Base-by-base conservation (phyloP, 1,284 basidiomycete species). In the Hemileia vastatrix region DNA sequence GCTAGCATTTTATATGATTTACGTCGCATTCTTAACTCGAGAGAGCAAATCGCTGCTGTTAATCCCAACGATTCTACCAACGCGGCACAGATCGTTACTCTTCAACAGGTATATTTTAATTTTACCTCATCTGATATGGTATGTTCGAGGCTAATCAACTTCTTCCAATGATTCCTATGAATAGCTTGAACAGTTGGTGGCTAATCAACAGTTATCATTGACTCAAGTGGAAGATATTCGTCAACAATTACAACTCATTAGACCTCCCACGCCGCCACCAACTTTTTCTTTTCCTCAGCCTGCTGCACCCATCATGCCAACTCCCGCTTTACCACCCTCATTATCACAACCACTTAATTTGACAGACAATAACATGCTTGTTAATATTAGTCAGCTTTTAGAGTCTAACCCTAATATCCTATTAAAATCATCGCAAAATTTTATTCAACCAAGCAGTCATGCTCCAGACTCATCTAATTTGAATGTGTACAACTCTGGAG, bases 161-260 rank as follows among this genome's bases (percentile, higher is more conserved):
- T 52, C 31, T 11, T 24, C 23, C 50, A 9, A 15, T 18, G 33
- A 13, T 18, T 4, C 19, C 24, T 31, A 27, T 21, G 24, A 51
- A 6, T n/a, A 63, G 60, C 60, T 63, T 8, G 60, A 63, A 15
- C 60, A 56, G 32, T 43, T 63, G 45, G 54, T 63, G 24, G 60
- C 44, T 11, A 63, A 47, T 50, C 60, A 63, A 32, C 60, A 63
- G 53, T 49, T 63, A 18, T 55, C 60, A 5, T 55, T 63, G 6
- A 63, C 33, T 55, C 60, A 63, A 33, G 60, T 63, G 21, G 60
- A 63, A 31, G 60, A 63, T 21, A 63, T 63, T 32, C 60, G 60
- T 19, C 54, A 63, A 51, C 53, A 56, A 27, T 40, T 63, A n/a
- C 53, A 63, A 47, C 60, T 54, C n/a, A 32, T 63, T 11, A 61